Evolutionary conservation across 129 eudicot genomes (phyloP).

Genomic region (Tagetes erecta): DNA sequence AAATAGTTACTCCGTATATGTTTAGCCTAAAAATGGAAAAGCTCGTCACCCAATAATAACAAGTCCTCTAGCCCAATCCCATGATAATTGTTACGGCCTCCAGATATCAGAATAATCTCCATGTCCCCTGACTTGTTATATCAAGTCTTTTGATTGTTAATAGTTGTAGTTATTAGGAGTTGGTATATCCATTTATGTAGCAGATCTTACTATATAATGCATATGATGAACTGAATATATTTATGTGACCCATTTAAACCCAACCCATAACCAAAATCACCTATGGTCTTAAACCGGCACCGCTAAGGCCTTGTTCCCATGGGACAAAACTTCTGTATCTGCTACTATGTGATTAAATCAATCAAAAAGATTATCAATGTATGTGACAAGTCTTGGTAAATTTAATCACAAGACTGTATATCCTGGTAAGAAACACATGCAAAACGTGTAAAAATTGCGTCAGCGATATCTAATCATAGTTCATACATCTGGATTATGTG

Average conservation of each 20-base stretch:
- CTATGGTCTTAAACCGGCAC: neutral
- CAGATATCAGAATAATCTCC: neutral
- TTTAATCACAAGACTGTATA: neutral
- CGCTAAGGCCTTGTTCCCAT: neutral
- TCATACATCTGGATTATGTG: constrained; percentile 80
- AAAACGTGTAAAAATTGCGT: neutral
- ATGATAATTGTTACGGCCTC: neutral
- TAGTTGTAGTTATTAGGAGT: neutral
- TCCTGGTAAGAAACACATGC: neutral
- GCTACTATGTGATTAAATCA: neutral
- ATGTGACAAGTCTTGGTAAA: constrained; percentile 16
- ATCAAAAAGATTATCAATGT: neutral
- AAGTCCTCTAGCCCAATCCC: neutral
- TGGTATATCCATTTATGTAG: neutral
- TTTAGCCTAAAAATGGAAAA: neutral
- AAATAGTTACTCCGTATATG: neutral
- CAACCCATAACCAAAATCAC: neutral
- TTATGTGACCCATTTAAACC: neutral
- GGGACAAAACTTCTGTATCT: neutral
- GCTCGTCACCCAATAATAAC: neutral
- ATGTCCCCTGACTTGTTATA: neutral
- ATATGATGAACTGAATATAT: neutral
- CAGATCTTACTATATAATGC: neutral
- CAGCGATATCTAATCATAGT: constrained; percentile 6
- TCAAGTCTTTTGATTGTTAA: neutral